Evolutionary conservation across 768 basidiomycete genomes (phyloP).

Genomic region (Infundibulicybe gibba): DNA sequence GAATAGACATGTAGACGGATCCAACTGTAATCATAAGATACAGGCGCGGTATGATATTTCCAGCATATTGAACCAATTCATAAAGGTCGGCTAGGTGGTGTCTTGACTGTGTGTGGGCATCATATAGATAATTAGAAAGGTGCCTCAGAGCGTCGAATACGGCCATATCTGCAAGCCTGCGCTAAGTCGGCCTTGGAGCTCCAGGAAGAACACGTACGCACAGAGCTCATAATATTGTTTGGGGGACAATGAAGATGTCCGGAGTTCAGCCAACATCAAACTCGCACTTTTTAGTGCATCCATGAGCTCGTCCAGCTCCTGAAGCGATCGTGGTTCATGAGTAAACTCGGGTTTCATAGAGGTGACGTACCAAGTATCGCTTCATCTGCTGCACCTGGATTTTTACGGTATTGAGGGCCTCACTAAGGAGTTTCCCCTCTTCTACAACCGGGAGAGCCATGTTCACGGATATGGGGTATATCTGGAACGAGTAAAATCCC

Average conservation of each 20-base stretch:
- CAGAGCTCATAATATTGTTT: slow-evolving; percentile 99
- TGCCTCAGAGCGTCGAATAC: slow-evolving; percentile 96
- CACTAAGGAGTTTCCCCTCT: slow-evolving; percentile 82
- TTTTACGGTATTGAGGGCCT: slow-evolving; percentile 83
- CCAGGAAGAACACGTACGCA: slow-evolving; percentile 29
- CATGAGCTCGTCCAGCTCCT: slow-evolving; percentile 98
- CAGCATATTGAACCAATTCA: slow-evolving; percentile 99
- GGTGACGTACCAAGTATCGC: slow-evolving; percentile 71
- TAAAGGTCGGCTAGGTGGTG: slow-evolving; percentile 98
- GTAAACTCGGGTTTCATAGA: not conserved
- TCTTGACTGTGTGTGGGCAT: slow-evolving; percentile 86
- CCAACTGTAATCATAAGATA: slow-evolving; percentile 99
- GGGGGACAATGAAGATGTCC: slow-evolving; percentile 89
- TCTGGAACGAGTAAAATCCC: not conserved
- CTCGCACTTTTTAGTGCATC: slow-evolving; percentile 97
- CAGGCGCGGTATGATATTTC: slow-evolving; percentile 89
- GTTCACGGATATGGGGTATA: slow-evolving; percentile 10
- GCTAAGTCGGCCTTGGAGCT: too few relatives aligned
- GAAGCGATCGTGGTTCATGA: not conserved
- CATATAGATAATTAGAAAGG: slow-evolving; percentile 94
- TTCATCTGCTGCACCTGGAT: slow-evolving; percentile 95
- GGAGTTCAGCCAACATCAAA: slow-evolving; percentile 93
- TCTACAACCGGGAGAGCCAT: slow-evolving; percentile 52
- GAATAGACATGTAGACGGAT: slow-evolving; percentile 97
- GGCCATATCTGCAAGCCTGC: slow-evolving; percentile 75